Percentiles rank a stretch among this genome's conserved stretches.
phyloP scores from a whole-genome alignment of 768 basidiomycete genomes.

The Russula compacta region DNA sequence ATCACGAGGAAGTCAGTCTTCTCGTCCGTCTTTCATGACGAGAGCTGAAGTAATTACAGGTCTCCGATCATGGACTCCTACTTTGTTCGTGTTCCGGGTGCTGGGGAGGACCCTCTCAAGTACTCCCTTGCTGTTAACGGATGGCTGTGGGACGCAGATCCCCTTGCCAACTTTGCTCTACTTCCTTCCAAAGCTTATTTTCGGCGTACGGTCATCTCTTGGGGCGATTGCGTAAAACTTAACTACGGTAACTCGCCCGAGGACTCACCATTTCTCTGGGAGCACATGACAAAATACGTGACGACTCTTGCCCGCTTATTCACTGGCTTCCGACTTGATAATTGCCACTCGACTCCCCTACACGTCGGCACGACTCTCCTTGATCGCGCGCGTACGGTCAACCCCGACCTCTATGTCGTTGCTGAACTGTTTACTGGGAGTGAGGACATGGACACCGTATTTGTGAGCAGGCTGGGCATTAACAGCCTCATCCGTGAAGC shows the following conservation, averaged over 20 bases:
- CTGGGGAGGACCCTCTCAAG: constrained; percentile 37
- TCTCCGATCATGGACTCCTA: constrained; percentile 83
- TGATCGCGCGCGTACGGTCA: constrained; percentile 79
- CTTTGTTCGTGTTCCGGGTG: constrained; percentile 71
- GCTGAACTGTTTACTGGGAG: constrained; percentile 96
- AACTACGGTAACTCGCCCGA: constrained; percentile 61
- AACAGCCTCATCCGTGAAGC: constrained; percentile 93
- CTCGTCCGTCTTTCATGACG: neutral
- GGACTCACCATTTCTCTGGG: constrained; percentile 71
- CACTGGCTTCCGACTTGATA: constrained; percentile 96
- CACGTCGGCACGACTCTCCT: constrained; percentile 94
- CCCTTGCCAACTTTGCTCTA: constrained; percentile 88
- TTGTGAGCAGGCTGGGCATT: constrained; percentile 86
- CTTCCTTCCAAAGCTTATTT: constrained; percentile 90
- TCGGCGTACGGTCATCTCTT: constrained; percentile 92
- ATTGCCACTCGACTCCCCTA: constrained; percentile 95
- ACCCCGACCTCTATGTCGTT: constrained; percentile 91
- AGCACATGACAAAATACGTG: constrained; percentile 82
- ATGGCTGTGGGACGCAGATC: constrained; percentile 98
- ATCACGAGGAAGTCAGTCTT: constrained; percentile 61
- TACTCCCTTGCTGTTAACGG: constrained; percentile 95
- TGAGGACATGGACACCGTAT: constrained; percentile 86
- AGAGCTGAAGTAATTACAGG: constrained; percentile 31
- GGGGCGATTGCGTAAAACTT: constrained; percentile 97
- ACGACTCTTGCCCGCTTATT: constrained; percentile 71